Base-by-base conservation (phyloP, 2,329 filamentous ascomycete genomes). In the Xylaria sp. region DNA sequence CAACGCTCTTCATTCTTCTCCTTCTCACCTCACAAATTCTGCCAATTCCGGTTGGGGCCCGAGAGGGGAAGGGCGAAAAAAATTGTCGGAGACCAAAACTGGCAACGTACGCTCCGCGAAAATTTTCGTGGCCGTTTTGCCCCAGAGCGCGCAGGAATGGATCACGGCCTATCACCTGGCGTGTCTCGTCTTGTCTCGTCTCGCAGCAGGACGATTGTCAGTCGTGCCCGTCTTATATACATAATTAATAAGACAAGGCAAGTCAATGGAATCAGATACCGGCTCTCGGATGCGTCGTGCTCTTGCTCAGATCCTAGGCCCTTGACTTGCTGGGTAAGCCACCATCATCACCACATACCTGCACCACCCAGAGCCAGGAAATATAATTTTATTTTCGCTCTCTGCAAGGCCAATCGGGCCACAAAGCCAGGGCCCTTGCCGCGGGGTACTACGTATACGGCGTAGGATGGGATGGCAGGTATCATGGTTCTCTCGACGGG, bases 301-400 rank as follows among this genome's bases (percentile, higher is more conserved):
- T 42, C 37, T 42, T 42, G 37, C 37, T 42, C 23, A 30, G 23
- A 30, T 30, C 23, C 23, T 30, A 30, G 13, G 37, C 46, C 19
- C n/a, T 18, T n/a, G 46, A 57, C 30, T 59, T 54, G 34, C 34
- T 46, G 62, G 34, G 49, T 49, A 48, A 23, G 49, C 23, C 49
- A 13, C 48, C 48, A 35, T n/a, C 23, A 35, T n/a, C 10, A 51
- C 16, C 76, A 87, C 85, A 83, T 90, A 89, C 74, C 90, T 87
- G 46, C 18, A 18, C 46, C 11, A n/a, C 18, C 86, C 89, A 63
- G 87, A 19, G 35, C 18, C 11, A 78, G 90, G 88, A 66, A 87
- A 87, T 49, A 90, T 46, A 10, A 46, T 44, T 55, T 47, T 5
- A 19, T 58, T 44, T 34, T 55, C 53, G 57, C 62, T 62, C 61